A percentile compares a stretch with the other conserved stretches of the same genome.
phyloP scores from a whole-genome alignment of 768 basidiomycete genomes.

The Cystobasidiopsis lactophilus region DNA sequence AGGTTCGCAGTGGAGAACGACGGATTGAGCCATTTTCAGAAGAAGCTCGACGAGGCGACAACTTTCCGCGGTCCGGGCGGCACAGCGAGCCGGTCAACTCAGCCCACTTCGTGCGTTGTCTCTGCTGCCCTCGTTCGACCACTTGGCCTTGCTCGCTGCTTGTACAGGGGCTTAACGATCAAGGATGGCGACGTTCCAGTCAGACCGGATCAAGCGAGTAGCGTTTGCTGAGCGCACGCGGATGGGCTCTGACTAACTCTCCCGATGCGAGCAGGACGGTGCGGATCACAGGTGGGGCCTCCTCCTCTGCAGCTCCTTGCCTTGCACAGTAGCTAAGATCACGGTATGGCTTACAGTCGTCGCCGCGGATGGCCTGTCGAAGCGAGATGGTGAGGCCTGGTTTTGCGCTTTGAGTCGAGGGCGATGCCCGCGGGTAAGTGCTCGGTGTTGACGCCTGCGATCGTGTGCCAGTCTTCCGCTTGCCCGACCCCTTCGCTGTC shows the following conservation, averaged over 20 bases:
- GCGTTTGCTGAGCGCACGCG: no score
- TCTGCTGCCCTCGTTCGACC: no score
- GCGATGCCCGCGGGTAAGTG: not conserved
- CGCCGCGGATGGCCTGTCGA: slow-evolving; percentile 78
- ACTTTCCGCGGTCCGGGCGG: no score
- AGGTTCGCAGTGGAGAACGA: no score
- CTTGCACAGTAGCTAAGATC: not conserved
- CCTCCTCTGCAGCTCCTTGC: not conserved
- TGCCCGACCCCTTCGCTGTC: slow-evolving; percentile 38
- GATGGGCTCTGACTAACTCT: not conserved
- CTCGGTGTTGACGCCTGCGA: not conserved
- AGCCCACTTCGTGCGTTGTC: no score
- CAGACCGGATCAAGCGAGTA: no score
- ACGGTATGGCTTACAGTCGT: slow-evolving; percentile 27
- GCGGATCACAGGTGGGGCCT: not conserved
- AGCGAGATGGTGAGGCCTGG: slow-evolving; percentile 47
- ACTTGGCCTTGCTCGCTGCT: no score
- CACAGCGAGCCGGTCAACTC: no score
- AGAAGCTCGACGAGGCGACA: no score
- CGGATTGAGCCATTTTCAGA: no score
- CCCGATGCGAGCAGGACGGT: not conserved
- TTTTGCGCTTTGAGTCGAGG: slow-evolving; percentile 5
- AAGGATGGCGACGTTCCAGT: no score
- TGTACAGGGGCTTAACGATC: no score
- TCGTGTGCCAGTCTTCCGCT: slow-evolving; percentile 1